Percentiles rank a stretch among this genome's conserved stretches.
These are phyloP conservation scores for Penicillium digitatum DNA, from an alignment of 2,329 filamentous ascomycete species.

Conservation along the genomic window DNA sequence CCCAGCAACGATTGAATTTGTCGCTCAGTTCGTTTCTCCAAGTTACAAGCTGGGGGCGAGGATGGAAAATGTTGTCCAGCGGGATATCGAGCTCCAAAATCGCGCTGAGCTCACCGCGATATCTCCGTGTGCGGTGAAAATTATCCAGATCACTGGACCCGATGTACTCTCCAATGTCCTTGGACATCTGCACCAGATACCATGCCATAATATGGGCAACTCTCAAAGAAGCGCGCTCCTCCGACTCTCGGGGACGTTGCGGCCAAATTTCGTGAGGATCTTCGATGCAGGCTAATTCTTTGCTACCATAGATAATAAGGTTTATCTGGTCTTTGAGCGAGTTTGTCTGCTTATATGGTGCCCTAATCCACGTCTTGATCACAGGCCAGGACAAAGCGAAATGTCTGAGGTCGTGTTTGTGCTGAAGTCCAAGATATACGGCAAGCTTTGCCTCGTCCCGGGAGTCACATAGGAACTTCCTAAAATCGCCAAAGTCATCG, in stretches of 20 bases:
- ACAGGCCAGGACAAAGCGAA: slow-evolving; percentile 1
- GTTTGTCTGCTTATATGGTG: not conserved
- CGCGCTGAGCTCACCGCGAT: not conserved
- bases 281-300: not conserved
- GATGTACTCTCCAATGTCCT: not conserved
- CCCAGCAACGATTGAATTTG: not conserved
- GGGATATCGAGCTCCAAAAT: not conserved
- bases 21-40: not conserved
- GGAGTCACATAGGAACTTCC: not conserved
- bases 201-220: not conserved
- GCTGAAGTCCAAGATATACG: not conserved
- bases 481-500: not conserved
- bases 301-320: not conserved
- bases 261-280: not conserved
- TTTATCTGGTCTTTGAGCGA: not conserved
- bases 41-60: not conserved
- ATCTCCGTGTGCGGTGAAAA: not conserved
- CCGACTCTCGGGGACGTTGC: not conserved
- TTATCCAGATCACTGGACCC: not conserved
- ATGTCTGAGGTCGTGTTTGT: not conserved
- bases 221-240: not conserved
- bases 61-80: not conserved
- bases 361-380: not conserved
- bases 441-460: not conserved
- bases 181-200: not conserved